phyloP scores from a whole-genome alignment of 2,329 filamentous ascomycete species.

The Raffaelea arxii region DNA sequence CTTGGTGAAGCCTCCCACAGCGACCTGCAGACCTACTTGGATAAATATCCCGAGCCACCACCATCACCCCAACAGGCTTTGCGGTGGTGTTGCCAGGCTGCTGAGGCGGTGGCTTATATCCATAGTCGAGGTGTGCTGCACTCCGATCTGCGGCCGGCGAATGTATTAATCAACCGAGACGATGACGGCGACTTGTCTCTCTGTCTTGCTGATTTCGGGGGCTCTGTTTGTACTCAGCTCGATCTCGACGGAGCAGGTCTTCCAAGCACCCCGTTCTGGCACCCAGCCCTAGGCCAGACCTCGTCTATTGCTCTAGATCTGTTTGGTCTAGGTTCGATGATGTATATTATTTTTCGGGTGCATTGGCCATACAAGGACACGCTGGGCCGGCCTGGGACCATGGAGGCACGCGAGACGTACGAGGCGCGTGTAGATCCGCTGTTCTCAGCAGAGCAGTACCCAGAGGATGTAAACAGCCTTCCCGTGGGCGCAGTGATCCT shows the following conservation, averaged over 20 bases:
- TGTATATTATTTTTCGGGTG: slow-evolving; percentile 3
- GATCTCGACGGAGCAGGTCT: neutral
- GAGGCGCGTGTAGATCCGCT: slow-evolving; percentile 1
- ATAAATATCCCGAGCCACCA: neutral
- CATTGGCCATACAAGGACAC: slow-evolving; percentile 1
- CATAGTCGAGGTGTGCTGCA: slow-evolving; percentile 1
- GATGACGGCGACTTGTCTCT: slow-evolving; percentile 1
- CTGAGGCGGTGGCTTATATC: slow-evolving; percentile 1
- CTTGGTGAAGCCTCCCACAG: slow-evolving; percentile 1
- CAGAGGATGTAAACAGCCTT: slow-evolving; percentile 1
- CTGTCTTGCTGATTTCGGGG: slow-evolving; percentile 2
- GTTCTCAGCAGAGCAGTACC: slow-evolving; percentile 2
- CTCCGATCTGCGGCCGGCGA: slow-evolving; percentile 1
- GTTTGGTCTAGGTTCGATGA: slow-evolving; percentile 1
- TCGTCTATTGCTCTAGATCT: slow-evolving; percentile 1
- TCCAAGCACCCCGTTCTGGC: slow-evolving; percentile 4
- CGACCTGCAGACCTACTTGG: slow-evolving; percentile 1
- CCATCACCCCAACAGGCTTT: neutral
- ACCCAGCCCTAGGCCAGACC: slow-evolving; percentile 1
- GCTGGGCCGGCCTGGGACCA: neutral
- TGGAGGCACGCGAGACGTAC: slow-evolving; percentile 1
- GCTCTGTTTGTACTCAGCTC: slow-evolving; percentile 1
- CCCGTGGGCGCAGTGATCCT: slow-evolving; percentile 2
- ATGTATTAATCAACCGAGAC: slow-evolving; percentile 2
- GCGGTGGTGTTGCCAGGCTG: slow-evolving; percentile 1